Conservation (phyloP, 75 land plant genomes). For the Picea glauca region DNA sequence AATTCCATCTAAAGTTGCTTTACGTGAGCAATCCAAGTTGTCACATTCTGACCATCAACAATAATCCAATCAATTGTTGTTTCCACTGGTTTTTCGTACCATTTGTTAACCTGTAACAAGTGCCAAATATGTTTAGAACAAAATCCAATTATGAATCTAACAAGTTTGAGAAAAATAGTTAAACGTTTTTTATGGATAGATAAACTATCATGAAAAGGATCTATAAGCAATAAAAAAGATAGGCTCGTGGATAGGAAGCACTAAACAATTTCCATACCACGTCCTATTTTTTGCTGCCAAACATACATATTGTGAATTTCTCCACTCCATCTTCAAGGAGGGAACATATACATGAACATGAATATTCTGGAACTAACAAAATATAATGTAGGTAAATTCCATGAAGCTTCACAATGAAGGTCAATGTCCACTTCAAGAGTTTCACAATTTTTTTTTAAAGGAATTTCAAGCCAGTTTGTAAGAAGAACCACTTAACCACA, state of each 20-base stretch:
- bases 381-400: too few relatives aligned
- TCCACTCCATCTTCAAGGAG: not conserved
- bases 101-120: constrained; percentile 84
- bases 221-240: not conserved
- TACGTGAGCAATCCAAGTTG: constrained; percentile 91
- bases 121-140: constrained; percentile 3
- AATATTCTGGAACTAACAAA: not conserved
- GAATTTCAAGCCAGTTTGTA: too few relatives aligned
- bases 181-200: not conserved
- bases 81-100: constrained; percentile 95
- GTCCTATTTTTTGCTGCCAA: not conserved
- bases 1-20: constrained; percentile 92
- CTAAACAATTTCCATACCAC: too few relatives aligned
- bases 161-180: not conserved
- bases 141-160: not conserved
- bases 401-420: too few relatives aligned
- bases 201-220: not conserved
- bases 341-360: not conserved
- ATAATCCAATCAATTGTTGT: constrained; percentile 91
- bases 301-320: not conserved
- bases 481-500: too few relatives aligned
- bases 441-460: too few relatives aligned
- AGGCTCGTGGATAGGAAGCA: not conserved
- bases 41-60: constrained; percentile 88
- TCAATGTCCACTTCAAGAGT: too few relatives aligned